Percentiles rank a stretch among this genome's conserved stretches.
phyloP scores from a whole-genome alignment of 2,329 filamentous ascomycete genomes.

The Xylariaceae sp. region DNA sequence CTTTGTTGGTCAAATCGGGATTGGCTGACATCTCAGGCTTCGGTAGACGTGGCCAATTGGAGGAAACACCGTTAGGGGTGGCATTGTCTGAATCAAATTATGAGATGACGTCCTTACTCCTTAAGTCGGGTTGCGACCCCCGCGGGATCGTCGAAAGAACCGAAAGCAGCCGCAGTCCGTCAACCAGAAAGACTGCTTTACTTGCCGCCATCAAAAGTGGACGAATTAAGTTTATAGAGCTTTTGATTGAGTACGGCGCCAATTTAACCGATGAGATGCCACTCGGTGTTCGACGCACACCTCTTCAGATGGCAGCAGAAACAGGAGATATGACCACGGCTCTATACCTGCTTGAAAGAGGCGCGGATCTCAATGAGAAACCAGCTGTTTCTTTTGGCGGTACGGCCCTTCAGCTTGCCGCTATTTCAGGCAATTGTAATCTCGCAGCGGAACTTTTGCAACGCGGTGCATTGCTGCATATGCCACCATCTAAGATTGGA shows the following conservation, averaged over 20 bases:
- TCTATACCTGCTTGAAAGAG: slow-evolving; percentile 9
- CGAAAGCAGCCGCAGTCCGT: accelerated
- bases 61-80: background rate
- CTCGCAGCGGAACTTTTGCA: slow-evolving; percentile 12
- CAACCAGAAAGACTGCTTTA: background rate
- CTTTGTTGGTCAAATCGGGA: background rate
- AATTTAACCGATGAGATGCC: slow-evolving; percentile 7
- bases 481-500: slow-evolving; percentile 2
- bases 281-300: slow-evolving; percentile 7
- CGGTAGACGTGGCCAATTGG: background rate
- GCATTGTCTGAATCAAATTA: slow-evolving; percentile 2
- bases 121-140: slow-evolving; percentile 6
- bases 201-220: slow-evolving; percentile 6
- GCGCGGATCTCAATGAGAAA: slow-evolving; percentile 14
- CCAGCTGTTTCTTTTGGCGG: slow-evolving; percentile 9
- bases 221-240: slow-evolving; percentile 5
- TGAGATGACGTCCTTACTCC: slow-evolving; percentile 1
- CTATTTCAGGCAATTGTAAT: slow-evolving; percentile 12
- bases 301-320: slow-evolving; percentile 17
- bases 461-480: slow-evolving; percentile 5
- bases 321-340: slow-evolving; percentile 8
- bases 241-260: slow-evolving; percentile 14
- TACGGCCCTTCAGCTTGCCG: slow-evolving; percentile 18
- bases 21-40: slow-evolving; percentile 4
- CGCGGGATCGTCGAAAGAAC: slow-evolving; percentile 4